Evolutionary conservation across 2,329 filamentous ascomycete species (phyloP), one percentile per base, ranked within the genome.

Genomic region (Eutypa lata): DNA sequence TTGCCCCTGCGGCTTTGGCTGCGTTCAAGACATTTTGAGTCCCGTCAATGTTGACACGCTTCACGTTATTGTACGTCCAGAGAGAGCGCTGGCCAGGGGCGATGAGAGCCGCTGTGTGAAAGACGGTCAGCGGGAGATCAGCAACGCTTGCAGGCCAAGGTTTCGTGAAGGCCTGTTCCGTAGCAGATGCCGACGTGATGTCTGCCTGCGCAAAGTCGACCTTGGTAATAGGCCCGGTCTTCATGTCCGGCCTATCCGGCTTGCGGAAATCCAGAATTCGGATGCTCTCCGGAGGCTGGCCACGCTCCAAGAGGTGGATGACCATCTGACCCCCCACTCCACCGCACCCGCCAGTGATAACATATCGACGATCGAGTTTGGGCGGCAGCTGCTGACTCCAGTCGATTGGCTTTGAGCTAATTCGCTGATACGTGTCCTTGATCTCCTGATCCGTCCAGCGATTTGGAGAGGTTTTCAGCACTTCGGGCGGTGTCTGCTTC

Each of bases 91-190:
- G 76, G 0, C 67, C 68, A 0, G 74, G 66, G 7, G 72, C 64
- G 49, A 81, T 80, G 26, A 73, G 64, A 3, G 77, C 78, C 10
- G 76, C 78, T 2, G 64, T 77, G 63, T 80, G 76, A 58, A 77
- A 78, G 14, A 80, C 76, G 7, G 76, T 79, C 7, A 80, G 65
- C 3, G 76, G 75, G 3, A 75, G 65, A n/a, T 67, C 48, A 22
- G 71, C 65, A 3, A 73, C 67, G 7, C 60, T 57, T 2, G 59
- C 38, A 1, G 71, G 66, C 78, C 78, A 80, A 24, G 72, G 68
- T 48, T 71, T 66, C 14, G 66, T 55, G 50, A 80, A 78, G 6
- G 76, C 76, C 0, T 65, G 67, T 14, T 64, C 53, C 1, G 74
- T 71, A 8, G 68, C 68, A 0, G 64, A 52, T 3, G 64, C 57